Evolutionary conservation across 192 early-diverging fungal species (phyloP), one percentile per base, ranked within the genome.

Genomic region (Backusella parvicylindrica): DNA sequence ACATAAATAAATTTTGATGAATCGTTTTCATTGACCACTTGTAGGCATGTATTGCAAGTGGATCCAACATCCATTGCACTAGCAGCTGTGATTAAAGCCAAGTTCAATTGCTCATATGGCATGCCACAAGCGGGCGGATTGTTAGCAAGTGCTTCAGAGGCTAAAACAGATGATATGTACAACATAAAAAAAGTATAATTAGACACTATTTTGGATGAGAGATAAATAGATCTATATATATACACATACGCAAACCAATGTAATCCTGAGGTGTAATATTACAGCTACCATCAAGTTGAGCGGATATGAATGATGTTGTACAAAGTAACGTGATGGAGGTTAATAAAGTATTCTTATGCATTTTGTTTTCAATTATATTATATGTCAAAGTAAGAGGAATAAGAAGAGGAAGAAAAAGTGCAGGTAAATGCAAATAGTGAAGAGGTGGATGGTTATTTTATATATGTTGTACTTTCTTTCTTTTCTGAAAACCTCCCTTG

Each of bases 61-160:
- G 79, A 75, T 18, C 68, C 71, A 30, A 68, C 82, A 66, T 85
- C 71, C 75, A 89, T 79, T 0, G 70, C 53, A 64, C 83, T 82
- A 18, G 85, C 85, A 1, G 87, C 87, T 1, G 87, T 89, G 64
- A 89, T 87, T 11, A 86, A 79, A 13, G 83, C 78, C 9, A 87
- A 18, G 65, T 89, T 83, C 26, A 89, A 77, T 43, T 81, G 56
- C 1, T 76, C 81, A 33, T 86, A 89, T 1, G 87, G 83, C 83
- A 87, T 87, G 31, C 87, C 87, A 70, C 87, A 89, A 13, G 82
- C 81, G 4, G 86, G 86, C 11, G 87, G 87, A 73, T 86, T 89
- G 53, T 74, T 79, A 15, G 67, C 68, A 3, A 88, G 72, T 9
- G 69, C 70, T 15, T 65, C 70, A 0, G 79, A 73, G 0, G 85